Evolutionary conservation across 2,329 filamentous ascomycete genomes (phyloP).

Genomic region (Clonostachys solani): DNA sequence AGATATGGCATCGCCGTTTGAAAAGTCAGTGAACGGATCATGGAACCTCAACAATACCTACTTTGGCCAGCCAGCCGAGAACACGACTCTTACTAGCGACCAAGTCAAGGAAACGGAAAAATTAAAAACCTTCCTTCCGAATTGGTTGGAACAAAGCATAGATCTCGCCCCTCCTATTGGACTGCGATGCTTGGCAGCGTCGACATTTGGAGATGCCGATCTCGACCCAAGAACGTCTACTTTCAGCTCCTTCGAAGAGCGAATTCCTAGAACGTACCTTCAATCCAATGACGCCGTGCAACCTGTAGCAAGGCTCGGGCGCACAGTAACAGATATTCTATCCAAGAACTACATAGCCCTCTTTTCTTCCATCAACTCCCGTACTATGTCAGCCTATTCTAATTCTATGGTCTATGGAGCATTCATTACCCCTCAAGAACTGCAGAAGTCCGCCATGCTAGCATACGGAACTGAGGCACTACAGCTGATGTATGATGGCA

Average conservation of each 20-base stretch:
- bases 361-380: too few relatives aligned
- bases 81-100: not conserved
- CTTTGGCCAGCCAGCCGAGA: not conserved
- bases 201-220: not conserved
- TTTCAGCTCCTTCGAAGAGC: not conserved
- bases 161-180: not conserved
- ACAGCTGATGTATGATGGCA: not conserved
- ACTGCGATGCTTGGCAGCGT: not conserved
- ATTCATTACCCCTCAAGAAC: not conserved
- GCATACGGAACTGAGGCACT: not conserved
- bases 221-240: not conserved
- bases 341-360: too few relatives aligned
- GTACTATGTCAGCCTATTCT: too few relatives aligned
- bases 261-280: not conserved
- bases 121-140: too few relatives aligned
- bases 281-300: too few relatives aligned
- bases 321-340: too few relatives aligned
- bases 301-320: too few relatives aligned
- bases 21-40: not conserved
- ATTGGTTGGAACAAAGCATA: too few relatives aligned
- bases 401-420: too few relatives aligned
- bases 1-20: not conserved
- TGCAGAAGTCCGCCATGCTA: not conserved
- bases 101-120: too few relatives aligned
- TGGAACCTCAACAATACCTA: not conserved